Percentiles rank a stretch among this genome's conserved stretches.
Evolutionary conservation across 1,139 yeast species (phyloP).

Genomic region (Yamadazyma kanchanaburiensis): DNA sequence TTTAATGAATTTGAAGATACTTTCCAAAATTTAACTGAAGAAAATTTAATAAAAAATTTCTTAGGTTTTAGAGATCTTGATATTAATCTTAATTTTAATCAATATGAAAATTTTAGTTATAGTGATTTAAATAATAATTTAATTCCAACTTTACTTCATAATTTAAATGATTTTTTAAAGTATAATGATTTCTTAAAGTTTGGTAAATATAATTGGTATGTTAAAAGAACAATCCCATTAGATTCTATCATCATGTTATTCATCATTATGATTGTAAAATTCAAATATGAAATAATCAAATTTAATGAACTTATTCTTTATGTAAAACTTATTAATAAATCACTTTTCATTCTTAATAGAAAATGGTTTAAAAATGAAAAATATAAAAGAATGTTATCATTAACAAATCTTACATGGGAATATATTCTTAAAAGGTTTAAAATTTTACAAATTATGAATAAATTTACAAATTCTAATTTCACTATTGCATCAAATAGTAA

Average conservation of each 20-base stretch:
- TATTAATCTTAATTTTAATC: constrained; percentile 33
- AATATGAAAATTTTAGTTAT: constrained; percentile 37
- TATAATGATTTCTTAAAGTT: constrained; percentile 47
- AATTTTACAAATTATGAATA: constrained; percentile 28
- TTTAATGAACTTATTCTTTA: constrained; percentile 30
- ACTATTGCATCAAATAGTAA: constrained; percentile 11
- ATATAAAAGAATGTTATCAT: constrained; percentile 42
- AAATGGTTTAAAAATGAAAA: constrained; percentile 49
- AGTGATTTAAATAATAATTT: constrained; percentile 50
- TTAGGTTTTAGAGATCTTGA: constrained; percentile 25
- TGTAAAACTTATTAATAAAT: constrained; percentile 40
- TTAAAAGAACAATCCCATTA: constrained; percentile 55
- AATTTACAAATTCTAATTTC: constrained; percentile 21
- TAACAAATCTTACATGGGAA: constrained; percentile 45
- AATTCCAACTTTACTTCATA: constrained; percentile 57
- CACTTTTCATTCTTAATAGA: constrained; percentile 40
- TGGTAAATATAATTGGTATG: constrained; percentile 58
- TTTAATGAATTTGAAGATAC: constrained; percentile 41
- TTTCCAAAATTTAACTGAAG: constrained; percentile 37
- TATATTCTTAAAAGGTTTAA: constrained; percentile 36
- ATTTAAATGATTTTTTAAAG: constrained; percentile 50
- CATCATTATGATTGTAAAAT: constrained; percentile 51
- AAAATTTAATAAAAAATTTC: constrained; percentile 36
- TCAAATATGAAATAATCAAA: constrained; percentile 43
- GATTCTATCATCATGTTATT: constrained; percentile 56